phyloP scores from a whole-genome alignment of 495 filamentous ascomycete genomes.

The Penicillium salamii region DNA sequence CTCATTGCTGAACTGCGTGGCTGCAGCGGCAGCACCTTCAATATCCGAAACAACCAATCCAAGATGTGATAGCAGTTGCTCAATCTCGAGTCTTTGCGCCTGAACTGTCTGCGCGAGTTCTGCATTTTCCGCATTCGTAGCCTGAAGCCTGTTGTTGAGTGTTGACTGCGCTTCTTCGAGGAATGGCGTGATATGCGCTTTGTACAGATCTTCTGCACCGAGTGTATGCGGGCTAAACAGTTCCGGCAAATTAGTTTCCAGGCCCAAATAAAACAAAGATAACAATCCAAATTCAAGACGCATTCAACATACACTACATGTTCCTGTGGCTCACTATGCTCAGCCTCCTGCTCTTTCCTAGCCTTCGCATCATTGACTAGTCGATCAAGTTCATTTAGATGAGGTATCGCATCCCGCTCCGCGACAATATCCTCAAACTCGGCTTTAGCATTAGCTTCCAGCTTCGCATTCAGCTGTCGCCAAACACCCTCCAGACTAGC shows the following conservation, averaged over 20 bases:
- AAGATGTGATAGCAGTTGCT: conserved; percentile 58
- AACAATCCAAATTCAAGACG: neutral
- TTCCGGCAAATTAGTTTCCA: conserved; percentile 5
- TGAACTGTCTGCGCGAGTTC: conserved; percentile 59
- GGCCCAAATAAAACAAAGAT: neutral
- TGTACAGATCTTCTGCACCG: conserved; percentile 61
- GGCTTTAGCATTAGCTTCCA: conserved; percentile 56
- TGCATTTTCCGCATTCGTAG: conserved; percentile 62
- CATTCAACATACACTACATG: conserved; percentile 37
- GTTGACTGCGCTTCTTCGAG: conserved; percentile 57
- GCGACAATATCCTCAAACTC: conserved; percentile 78
- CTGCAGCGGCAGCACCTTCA: conserved; percentile 57
- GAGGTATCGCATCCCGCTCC: conserved; percentile 65
- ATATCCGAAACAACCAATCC: conserved; percentile 69
- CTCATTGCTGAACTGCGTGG: conserved; percentile 38
- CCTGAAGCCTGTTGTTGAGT: conserved; percentile 59
- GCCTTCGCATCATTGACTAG: conserved; percentile 66
- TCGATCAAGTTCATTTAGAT: conserved; percentile 79
- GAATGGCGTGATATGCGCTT: conserved; percentile 69
- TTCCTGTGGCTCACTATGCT: conserved; percentile 12
- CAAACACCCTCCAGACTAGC: conserved; percentile 65
- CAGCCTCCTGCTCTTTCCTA: conserved; percentile 46
- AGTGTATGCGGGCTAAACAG: conserved; percentile 68
- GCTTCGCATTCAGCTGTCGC: conserved; percentile 63
- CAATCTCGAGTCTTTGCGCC: conserved; percentile 71